A percentile compares a stretch with the other conserved stretches of the same genome.
These are phyloP conservation scores for Globisporangium paroecandrum DNA, from an alignment of 352 stramenopile genomes.

Conservation along the genomic window DNA sequence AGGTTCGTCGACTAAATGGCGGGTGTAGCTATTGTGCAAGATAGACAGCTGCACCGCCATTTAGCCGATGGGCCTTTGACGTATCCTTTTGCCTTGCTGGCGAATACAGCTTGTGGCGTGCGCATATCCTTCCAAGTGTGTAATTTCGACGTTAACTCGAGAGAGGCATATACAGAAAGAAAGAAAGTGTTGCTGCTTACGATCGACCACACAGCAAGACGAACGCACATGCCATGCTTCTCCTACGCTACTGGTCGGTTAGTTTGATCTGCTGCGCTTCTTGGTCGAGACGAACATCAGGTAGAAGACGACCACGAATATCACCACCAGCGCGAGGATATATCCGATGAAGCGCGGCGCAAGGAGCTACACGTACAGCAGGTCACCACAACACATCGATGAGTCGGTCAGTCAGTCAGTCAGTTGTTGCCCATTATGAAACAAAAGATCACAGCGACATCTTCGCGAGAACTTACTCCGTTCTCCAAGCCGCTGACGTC, in stretches of 20 bases:
- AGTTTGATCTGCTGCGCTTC: constrained; percentile 21
- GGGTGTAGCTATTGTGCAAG: no score
- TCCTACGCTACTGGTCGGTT: background rate
- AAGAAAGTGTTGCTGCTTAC: background rate
- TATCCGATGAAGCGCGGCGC: constrained; percentile 59
- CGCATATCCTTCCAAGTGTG: background rate
- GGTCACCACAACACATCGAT: background rate
- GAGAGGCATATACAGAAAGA: background rate
- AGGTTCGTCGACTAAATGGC: no score
- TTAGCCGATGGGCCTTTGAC: no score
- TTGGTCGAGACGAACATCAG: constrained; percentile 49
- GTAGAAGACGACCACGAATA: constrained; percentile 50
- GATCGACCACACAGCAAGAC: background rate
- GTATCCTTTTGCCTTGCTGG: background rate
- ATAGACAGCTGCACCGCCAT: background rate
- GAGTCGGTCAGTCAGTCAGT: background rate
- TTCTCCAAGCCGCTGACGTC: constrained; percentile 31
- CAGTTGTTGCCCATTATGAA: background rate
- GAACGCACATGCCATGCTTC: no score
- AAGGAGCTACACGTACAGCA: constrained; percentile 37
- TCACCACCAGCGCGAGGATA: constrained; percentile 44
- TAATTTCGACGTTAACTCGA: background rate
- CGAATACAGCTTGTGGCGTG: background rate
- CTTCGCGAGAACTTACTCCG: background rate
- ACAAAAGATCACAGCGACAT: background rate